Conservation (phyloP, 1,284 basidiomycete genomes). For the Tilletia setariae region DNA sequence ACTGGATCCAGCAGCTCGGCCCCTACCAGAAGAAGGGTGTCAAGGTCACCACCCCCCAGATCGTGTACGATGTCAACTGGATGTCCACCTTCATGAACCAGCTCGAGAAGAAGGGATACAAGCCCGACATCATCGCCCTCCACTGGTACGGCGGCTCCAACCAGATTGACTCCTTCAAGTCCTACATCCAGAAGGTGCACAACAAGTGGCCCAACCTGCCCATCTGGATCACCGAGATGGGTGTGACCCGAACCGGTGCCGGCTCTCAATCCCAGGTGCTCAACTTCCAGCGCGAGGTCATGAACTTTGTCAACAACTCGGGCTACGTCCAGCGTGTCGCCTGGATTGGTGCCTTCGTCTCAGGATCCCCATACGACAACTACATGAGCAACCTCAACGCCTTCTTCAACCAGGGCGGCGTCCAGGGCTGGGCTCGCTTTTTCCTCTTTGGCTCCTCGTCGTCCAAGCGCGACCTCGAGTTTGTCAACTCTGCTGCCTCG, state of each 20-base stretch:
- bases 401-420: constrained; percentile 30
- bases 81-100: constrained; percentile 38
- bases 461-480: constrained; percentile 6
- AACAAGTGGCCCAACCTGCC: constrained; percentile 18
- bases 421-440: constrained; percentile 13
- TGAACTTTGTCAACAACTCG: constrained; percentile 32
- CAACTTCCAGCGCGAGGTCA: constrained; percentile 34
- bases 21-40: constrained; percentile 43
- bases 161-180: constrained; percentile 40
- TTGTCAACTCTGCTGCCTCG: constrained; percentile 1
- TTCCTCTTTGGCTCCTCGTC: constrained; percentile 1
- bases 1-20: constrained; percentile 44
- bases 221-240: constrained; percentile 53
- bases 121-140: constrained; percentile 44
- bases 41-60: constrained; percentile 43
- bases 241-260: constrained; percentile 34
- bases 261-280: constrained; percentile 32
- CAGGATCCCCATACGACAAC: constrained; percentile 39
- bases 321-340: constrained; percentile 43
- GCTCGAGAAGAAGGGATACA: constrained; percentile 37
- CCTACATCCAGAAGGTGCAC: constrained; percentile 38
- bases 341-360: constrained; percentile 45
- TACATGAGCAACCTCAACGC: constrained; percentile 41
- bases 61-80: constrained; percentile 50
- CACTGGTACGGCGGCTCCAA: constrained; percentile 50